phyloP scores from a whole-genome alignment of 352 stramenopile species.

The Globisporangium paddicum region DNA sequence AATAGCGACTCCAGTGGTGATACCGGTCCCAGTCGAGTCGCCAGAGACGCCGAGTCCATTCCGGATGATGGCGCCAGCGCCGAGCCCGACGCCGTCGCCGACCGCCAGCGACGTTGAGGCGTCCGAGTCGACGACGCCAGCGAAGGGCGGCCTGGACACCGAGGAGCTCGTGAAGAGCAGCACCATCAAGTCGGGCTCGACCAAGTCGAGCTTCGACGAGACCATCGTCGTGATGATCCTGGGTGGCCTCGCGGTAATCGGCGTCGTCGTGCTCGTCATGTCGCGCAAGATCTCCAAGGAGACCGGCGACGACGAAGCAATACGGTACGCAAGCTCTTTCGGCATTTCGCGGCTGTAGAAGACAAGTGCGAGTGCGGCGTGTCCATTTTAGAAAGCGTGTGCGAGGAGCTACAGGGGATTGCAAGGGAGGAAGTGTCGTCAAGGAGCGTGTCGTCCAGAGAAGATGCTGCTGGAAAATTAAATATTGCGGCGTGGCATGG shows the following conservation, averaged over 20 bases:
- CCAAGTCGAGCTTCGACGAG: conserved; percentile 18
- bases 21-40: neutral
- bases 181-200: conserved; percentile 18
- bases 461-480: neutral
- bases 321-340: conserved; percentile 12
- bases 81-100: neutral
- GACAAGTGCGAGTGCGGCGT: neutral
- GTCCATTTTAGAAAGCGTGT: conserved; percentile 1
- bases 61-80: neutral
- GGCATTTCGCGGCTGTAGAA: conserved; percentile 6
- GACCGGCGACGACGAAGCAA: conserved; percentile 31
- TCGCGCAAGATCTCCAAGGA: conserved; percentile 55
- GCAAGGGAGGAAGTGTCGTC: neutral
- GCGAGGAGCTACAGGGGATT: neutral
- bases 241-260: conserved; percentile 50
- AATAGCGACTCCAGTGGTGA: neutral
- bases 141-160: neutral
- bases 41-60: neutral
- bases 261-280: conserved; percentile 37
- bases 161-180: conserved; percentile 10
- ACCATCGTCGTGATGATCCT: conserved; percentile 58
- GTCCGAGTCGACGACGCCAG: conserved; percentile 2
- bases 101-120: neutral
- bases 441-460: neutral
- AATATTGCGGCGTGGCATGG: neutral